Conservation (phyloP, 2,329 filamentous ascomycete species). For the Xylaria sp. region DNA sequence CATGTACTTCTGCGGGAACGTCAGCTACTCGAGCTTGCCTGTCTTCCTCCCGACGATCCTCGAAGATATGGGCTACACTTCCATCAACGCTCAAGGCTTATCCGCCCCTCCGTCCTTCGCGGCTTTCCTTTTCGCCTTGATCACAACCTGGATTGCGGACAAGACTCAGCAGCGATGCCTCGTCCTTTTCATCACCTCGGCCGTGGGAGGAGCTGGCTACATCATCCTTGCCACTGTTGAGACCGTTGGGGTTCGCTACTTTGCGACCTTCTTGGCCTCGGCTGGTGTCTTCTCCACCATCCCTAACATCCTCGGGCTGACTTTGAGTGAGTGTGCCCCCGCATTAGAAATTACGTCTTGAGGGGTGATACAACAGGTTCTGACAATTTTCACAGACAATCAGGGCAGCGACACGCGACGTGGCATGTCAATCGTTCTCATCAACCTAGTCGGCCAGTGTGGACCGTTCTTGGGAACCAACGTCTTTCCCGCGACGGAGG, state of each 20-base stretch:
- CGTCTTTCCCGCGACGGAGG: constrained; percentile 24
- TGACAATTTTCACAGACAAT: constrained; percentile 27
- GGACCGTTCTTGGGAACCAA: constrained; percentile 33
- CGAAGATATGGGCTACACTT: constrained; percentile 69
- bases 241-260: constrained; percentile 47
- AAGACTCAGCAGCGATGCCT: constrained; percentile 33
- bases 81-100: constrained; percentile 32
- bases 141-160: constrained; percentile 33
- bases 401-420: constrained; percentile 33
- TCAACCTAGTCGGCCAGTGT: constrained; percentile 33
- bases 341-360: background rate
- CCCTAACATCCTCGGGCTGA: constrained; percentile 31
- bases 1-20: constrained; percentile 88
- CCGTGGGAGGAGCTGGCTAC: constrained; percentile 32
- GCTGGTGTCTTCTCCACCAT: constrained; percentile 42
- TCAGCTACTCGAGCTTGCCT: constrained; percentile 83
- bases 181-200: constrained; percentile 24
- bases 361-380: background rate
- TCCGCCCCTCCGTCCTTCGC: constrained; percentile 32
- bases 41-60: constrained; percentile 86
- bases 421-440: constrained; percentile 33
- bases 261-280: constrained; percentile 50
- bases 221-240: constrained; percentile 35
- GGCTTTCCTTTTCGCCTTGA: constrained; percentile 31
- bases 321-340: constrained; percentile 27